Conservation (phyloP, 2,329 filamentous ascomycete species). For the Pyrenophora teres region DNA sequence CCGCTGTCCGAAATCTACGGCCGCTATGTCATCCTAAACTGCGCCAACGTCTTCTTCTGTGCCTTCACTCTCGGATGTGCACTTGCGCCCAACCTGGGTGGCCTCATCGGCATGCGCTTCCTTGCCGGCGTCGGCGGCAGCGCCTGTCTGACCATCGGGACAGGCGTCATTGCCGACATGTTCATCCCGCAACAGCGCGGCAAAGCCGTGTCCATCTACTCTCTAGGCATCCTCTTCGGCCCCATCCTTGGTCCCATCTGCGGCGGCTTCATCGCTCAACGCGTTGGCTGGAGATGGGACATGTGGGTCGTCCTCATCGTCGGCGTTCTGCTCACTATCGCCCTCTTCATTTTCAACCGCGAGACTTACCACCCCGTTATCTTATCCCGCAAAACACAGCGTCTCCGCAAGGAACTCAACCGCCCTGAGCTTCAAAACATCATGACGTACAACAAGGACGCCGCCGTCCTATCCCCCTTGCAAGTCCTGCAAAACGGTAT, state of each 20-base stretch:
- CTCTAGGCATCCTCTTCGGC: constrained; percentile 39
- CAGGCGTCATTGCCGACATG: constrained; percentile 43
- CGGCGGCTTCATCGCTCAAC: constrained; percentile 38
- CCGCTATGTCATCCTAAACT: constrained; percentile 38
- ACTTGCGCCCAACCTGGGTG: constrained; percentile 39
- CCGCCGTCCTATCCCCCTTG: constrained; percentile 14
- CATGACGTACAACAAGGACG: constrained; percentile 40
- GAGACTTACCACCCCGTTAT: constrained; percentile 57
- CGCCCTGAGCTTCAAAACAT: constrained; percentile 55
- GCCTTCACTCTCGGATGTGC: constrained; percentile 55
- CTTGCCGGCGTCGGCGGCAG: constrained; percentile 31
- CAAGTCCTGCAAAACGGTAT: constrained; percentile 42
- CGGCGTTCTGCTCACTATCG: constrained; percentile 26
- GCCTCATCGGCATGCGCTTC: constrained; percentile 37
- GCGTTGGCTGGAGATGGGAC: constrained; percentile 41
- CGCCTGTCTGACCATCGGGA: constrained; percentile 44
- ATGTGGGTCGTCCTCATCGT: constrained; percentile 44
- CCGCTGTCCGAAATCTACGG: constrained; percentile 45
- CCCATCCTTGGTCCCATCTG: constrained; percentile 42
- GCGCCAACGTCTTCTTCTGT: constrained; percentile 56
- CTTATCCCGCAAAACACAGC: constrained; percentile 63
- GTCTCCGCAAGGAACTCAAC: constrained; percentile 50
- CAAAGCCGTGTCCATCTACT: constrained; percentile 39
- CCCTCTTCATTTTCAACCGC: constrained; percentile 47
- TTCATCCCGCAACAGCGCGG: constrained; percentile 41